Conservation (phyloP, 2,329 filamentous ascomycete genomes). For the Ceratocystis albifundus region DNA sequence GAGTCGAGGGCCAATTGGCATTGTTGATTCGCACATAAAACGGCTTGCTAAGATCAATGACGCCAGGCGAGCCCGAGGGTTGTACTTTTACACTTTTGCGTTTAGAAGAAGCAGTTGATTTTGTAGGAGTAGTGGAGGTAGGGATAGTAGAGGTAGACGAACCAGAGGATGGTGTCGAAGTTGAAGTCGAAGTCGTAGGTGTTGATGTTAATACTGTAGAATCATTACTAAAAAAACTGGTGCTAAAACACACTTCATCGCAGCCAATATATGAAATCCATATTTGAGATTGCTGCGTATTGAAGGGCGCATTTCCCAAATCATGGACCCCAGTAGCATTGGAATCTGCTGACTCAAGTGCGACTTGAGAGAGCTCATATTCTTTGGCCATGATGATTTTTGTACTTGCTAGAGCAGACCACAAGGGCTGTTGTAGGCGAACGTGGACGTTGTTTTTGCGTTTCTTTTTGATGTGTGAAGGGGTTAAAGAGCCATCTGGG, state of each 20-base stretch:
- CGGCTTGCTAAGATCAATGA: conserved; percentile 58
- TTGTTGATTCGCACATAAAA: conserved; percentile 72
- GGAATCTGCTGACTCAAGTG: conserved; percentile 60
- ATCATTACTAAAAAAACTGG: conserved; percentile 49
- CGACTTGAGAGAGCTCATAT: conserved; percentile 68
- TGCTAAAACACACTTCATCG: conserved; percentile 66
- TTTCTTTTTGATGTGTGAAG: conserved; percentile 54
- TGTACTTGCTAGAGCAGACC: conserved; percentile 87
- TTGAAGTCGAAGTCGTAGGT: conserved; percentile 5
- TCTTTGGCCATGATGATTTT: conserved; percentile 95
- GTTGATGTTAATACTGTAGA: conserved; percentile 27
- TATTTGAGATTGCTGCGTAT: conserved; percentile 57
- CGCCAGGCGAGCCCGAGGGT: conserved; percentile 30
- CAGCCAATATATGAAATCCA: conserved; percentile 73
- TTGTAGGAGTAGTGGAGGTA: conserved; percentile 27
- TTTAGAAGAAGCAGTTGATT: background rate
- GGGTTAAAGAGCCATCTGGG: conserved; percentile 25
- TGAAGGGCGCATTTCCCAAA: conserved; percentile 63
- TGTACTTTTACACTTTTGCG: no score
- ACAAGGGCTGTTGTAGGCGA: conserved; percentile 79
- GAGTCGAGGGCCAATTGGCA: conserved; percentile 65
- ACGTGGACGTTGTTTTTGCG: conserved; percentile 86
- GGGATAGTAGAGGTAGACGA: conserved; percentile 25
- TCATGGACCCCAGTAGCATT: conserved; percentile 68
- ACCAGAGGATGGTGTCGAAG: background rate